Evolutionary conservation across 768 basidiomycete species (phyloP).

Genomic region (Trichaptum fuscoviolaceum): DNA sequence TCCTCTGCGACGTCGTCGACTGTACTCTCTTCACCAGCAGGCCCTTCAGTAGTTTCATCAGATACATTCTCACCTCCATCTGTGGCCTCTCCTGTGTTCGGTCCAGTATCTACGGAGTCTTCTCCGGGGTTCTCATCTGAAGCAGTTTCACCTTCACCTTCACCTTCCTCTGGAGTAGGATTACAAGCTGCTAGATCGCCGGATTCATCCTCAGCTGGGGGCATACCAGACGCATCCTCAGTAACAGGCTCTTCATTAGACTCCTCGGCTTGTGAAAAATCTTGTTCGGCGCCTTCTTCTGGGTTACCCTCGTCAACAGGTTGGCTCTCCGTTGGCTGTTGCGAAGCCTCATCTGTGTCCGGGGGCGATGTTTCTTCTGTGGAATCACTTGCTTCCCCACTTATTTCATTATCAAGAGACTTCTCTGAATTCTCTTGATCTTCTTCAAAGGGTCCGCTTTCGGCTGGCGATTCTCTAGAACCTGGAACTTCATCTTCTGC

Average conservation of each 20-base stretch:
- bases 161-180: neutral
- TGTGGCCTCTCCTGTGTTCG: neutral
- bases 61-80: neutral
- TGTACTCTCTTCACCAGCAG: neutral
- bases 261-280: neutral
- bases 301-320: neutral
- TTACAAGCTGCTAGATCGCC: neutral
- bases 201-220: neutral
- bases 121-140: neutral
- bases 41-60: neutral
- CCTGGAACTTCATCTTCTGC: neutral
- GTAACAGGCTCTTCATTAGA: neutral
- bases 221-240: neutral
- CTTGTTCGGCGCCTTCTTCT: neutral
- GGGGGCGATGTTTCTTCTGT: too few species aligned
- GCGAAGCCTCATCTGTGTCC: neutral
- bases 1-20: neutral
- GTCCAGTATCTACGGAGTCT: neutral
- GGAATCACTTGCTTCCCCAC: too few species aligned
- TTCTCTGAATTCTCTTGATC: neutral
- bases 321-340: neutral
- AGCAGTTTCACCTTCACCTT: neutral
- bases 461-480: neutral
- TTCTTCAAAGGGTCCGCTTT: neutral
- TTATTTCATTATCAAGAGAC: too few species aligned